Conservation (phyloP, 2,329 filamentous ascomycete species). For the Phyllosticta capitalensis region DNA sequence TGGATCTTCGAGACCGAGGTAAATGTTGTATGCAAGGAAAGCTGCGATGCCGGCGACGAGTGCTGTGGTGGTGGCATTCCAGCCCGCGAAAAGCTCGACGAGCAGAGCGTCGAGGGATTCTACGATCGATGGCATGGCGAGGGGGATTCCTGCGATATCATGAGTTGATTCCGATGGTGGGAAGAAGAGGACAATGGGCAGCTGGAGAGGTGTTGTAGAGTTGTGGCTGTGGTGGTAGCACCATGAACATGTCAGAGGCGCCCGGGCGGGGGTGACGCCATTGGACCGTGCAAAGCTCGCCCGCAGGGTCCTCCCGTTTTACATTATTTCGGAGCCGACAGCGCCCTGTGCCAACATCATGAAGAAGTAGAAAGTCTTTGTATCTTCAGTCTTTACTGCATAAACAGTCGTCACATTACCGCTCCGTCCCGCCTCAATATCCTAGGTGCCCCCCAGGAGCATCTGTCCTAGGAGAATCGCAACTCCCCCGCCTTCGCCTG, state of each 20-base stretch:
- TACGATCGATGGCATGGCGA: constrained; percentile 40
- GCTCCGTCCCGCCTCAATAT: not conserved
- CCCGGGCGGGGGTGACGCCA: constrained; percentile 6
- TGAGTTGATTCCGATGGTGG: constrained; percentile 15
- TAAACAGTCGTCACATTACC: not conserved
- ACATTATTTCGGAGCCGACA: not conserved
- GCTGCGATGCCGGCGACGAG: constrained; percentile 58
- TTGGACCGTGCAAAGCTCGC: not conserved
- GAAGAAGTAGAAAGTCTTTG: not conserved
- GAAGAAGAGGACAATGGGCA: not conserved
- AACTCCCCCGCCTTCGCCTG: constrained; percentile 8
- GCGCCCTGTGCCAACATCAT: not conserved
- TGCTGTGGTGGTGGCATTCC: constrained; percentile 71
- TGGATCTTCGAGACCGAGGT: constrained; percentile 60
- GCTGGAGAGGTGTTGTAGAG: not conserved
- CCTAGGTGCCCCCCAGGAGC: not conserved
- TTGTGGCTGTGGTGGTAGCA: not conserved
- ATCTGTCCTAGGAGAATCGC: not conserved
- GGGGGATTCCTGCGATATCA: constrained; percentile 9
- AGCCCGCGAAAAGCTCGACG: constrained; percentile 61
- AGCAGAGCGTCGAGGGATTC: constrained; percentile 63
- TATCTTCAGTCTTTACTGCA: not conserved
- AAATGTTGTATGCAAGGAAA: constrained; percentile 61
- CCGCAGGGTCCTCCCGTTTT: not conserved
- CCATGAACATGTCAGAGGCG: not conserved